Evolutionary conservation across 352 stramenopile species (phyloP), one percentile per base, ranked within the genome.

Genomic region (Pythium pectinolyticum): DNA sequence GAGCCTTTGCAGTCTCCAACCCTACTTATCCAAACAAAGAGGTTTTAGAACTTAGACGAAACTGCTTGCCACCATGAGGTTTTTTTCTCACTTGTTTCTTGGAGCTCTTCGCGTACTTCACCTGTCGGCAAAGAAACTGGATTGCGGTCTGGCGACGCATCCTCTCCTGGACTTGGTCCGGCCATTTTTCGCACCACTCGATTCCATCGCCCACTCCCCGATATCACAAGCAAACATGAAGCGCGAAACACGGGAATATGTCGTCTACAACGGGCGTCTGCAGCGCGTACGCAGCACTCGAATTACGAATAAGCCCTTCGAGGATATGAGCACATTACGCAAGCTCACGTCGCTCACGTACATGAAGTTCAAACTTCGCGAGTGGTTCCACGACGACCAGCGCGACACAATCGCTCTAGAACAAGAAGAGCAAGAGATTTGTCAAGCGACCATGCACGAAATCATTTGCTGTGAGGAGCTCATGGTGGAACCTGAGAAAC

Each of bases 311-410:
- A 65, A 64, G 43, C 66, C 59, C 19, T 60, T 58, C 43, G 67
- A 82, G 14, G 77, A 84, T 20, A 63, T 57, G 56, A 74, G 73
- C 60, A 72, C 63, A 10, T 57, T 88, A 19, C 77, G 75, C 40
- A 88, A 88, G 57, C 71, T 85, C 63, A 80, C 75, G 61, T 91
- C 82, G 43, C 52, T 91, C 34, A 70, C 48, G 32, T 89, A 89
- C 61, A 68, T 88, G 40, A 59, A 71, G 48, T 52, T 67, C 57
- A 89, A 89, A 57, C 31, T 91, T 39, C 77, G 73, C 50, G 58
- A 63, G 47, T 77, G 74, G 61, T 73, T 91, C n/a, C 78, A 79
- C 43, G 75, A 66, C 40, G 77, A 57, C 20, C 83, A 76, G 48
- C 75, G 79, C 39, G 78, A 85, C 64, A 86, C 80, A 41, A 79